Base-by-base conservation (phyloP, 202 grass and related monocot genomes). In the Elaeis oleifera region DNA sequence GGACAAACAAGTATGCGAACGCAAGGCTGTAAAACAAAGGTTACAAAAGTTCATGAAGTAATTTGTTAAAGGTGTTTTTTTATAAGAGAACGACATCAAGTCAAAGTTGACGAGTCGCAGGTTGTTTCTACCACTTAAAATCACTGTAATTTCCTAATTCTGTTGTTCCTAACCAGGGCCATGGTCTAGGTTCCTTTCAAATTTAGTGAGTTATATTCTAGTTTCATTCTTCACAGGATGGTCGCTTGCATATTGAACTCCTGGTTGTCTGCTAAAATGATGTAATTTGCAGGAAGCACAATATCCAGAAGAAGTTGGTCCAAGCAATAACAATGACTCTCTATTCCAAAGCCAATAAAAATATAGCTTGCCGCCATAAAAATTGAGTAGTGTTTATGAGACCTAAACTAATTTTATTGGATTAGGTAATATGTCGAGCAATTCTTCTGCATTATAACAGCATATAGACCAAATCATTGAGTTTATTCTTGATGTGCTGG, bases 401-500 rank as follows among this genome's bases (percentile, higher is more conserved):
- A 53, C 51, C 59, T 49, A 53, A 24, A 55, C n/a, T 59, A 60
- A 50, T 78, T 4, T 64, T 3, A 49, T 17, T 72, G 5, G 6
- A 50, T 76, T 74, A 88, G 80, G 63, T 59, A 78, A 79, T 24
- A 64, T 25, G 1, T 72, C 69, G 36, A 70, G 18, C 63, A 84
- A 88, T 17, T 49, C 16, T 18, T 71, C 64, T 31, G 64, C 51
- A 39, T 15, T 39, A 0, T 16, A 52, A 26, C 52, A 18, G 20
- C 63, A 65, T 9, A 67, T 59, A 2, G 78, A 57, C 50, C 69
- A 74, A 53, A 96, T 85, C 21, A 78, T 90, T 39, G 80, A 90
- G n/a, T 77, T 74, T 32, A 82, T 96, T 68, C 84, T 96, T 56
- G 81, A 96, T 55, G 79, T 78, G 32, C 61, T 96, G 28, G 90